Evolutionary conservation across 2,329 filamentous ascomycete species (phyloP), one percentile per base, ranked within the genome.

Genomic region (Xylaria multiplex): DNA sequence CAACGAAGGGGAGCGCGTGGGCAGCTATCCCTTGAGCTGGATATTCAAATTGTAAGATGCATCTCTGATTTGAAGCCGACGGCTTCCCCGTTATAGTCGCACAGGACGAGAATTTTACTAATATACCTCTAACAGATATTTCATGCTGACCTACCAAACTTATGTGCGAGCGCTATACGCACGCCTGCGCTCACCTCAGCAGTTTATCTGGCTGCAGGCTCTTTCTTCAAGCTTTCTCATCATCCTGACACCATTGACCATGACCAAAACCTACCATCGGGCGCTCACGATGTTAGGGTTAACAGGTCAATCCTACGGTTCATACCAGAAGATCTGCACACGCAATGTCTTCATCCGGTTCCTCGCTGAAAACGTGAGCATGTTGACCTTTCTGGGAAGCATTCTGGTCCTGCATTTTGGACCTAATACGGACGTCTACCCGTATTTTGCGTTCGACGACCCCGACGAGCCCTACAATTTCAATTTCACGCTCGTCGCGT

Each of bases 111-210:
- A 48, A 7, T 1, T 35, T 70, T 58, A 55, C 61, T 64, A 45
- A 64, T 70, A 74, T 42, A 70, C 59, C 22, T n/a, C 4, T 6
- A 37, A 57, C 42, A 71, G 70, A 64, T 71, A 71, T 27, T 71
- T 71, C 61, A 70, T 87, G 81, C 79, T 91, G 58, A 91, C 89
- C 6, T 91, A 91, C 77, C 88, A 91, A 77, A 91, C 88, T 4
- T 91, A 91, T 77, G 89, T 91, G 13, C 87, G 89, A 59, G 88
- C 89, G 11, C 78, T 91, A 64, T 91, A 91, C 75, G 89, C 89
- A 14, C 87, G 89, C 19, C 84, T 91, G 14, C 88, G 89, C 68
- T 88, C 86, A 6, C 89, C 88, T 0, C 78, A 81, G 45, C 88
- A 91, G 77, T 91, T 91, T 78, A 82, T 90, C 64, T 82, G 86